Evolutionary conservation across 257 asterid genomes (phyloP).

Genomic region (Salvia hispanica): DNA sequence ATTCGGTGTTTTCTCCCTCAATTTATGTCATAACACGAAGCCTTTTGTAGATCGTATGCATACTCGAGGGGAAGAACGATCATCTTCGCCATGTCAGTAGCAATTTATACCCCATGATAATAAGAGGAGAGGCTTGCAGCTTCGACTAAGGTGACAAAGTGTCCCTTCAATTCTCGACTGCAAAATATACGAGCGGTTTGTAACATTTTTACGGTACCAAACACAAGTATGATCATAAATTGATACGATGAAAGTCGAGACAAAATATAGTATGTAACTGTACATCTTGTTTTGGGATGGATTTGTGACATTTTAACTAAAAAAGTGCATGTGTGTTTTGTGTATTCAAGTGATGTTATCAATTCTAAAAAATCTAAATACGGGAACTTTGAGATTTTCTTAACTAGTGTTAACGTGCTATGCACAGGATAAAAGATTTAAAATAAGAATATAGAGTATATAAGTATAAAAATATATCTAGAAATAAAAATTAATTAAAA

Average conservation of each 20-base stretch:
- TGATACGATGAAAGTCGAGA: neutral
- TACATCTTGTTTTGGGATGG: neutral
- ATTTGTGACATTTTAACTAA: too few species aligned
- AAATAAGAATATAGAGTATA: too few species aligned
- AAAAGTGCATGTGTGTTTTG: too few species aligned
- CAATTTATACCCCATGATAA: slow-evolving; percentile 52
- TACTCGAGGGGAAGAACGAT: slow-evolving; percentile 65
- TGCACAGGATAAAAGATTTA: too few species aligned
- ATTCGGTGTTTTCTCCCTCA: neutral
- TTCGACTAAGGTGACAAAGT: slow-evolving; percentile 26
- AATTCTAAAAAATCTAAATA: too few species aligned
- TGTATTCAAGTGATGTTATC: too few species aligned
- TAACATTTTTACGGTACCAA: neutral
- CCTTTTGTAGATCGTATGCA: slow-evolving; percentile 53
- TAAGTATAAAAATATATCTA: too few species aligned
- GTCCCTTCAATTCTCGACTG: neutral
- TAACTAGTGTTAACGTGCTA: too few species aligned
- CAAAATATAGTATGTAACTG: neutral
- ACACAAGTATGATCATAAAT: neutral
- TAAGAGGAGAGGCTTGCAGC: slow-evolving; percentile 26
- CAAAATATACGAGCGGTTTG: neutral
- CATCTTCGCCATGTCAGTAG: slow-evolving; percentile 53
- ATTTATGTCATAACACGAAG: neutral
- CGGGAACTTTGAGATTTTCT: too few species aligned
- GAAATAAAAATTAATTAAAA: too few species aligned